Base-by-base conservation (phyloP, 257 asterid species). In the Scutellaria barbata region DNA sequence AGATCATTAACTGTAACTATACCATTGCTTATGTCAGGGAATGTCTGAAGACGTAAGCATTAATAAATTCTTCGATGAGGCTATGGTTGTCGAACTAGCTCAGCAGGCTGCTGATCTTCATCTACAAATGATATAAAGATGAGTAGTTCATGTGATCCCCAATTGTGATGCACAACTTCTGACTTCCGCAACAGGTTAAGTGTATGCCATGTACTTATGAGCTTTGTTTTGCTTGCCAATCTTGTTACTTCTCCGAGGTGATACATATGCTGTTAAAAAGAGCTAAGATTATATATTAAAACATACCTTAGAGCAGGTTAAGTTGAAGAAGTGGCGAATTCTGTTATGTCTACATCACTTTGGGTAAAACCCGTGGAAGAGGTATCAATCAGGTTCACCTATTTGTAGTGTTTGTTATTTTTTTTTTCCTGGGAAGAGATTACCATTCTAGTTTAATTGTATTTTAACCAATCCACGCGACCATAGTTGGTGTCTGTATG, bases 21-120 rank as follows among this genome's bases (percentile, higher is more conserved):
- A 35, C 12, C 8, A 13, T 66, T 33, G 69, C 46, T 12, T 69
- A 63, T 79, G 41, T 50, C 87, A 93, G 98, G 97, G 98, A 63
- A 93, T 93, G 97, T 90, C 97, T 0, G 98, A 93, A 74, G 98
- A 90, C 57, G 98, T 90, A 40, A 86, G 91, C 85, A 90, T 90
- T 65, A 90, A 89, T 74, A 93, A 93, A 76, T 93, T 90, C 81
- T 93, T 93, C 11, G 98, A 93, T 3, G 98, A 93, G 79, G 97
- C 96, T 10, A 93, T 93, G 98, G 89, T 93, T 76, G 95, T 85
- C 61, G 96, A 93, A 79, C 94, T 93, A 47, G 98, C 98, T 17
- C 96, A 87, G 68, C 97, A 90, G 83, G 96, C 89, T 63, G 96
- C 96, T 3, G 97, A 93, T 85, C 85, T 88, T 64, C 97, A 90